These are phyloP conservation scores for Trichoderma polysporum DNA, from an alignment of 2,329 filamentous ascomycete genomes.

Conservation along the genomic window DNA sequence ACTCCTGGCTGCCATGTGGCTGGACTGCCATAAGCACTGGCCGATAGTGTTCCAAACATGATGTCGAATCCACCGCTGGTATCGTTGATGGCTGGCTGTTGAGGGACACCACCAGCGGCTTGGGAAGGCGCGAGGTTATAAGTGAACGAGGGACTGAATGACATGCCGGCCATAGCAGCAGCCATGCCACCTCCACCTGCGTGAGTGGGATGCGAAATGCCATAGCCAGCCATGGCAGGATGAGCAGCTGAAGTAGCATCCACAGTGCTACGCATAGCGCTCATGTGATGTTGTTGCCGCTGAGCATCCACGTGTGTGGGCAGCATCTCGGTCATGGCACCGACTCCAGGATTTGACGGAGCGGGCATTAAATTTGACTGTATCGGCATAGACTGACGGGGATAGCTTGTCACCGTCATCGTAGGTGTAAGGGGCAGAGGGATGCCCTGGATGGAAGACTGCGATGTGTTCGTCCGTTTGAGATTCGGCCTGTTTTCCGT, in stretches of 20 bases:
- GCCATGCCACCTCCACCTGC: conserved; percentile 6
- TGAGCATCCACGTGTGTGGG: conserved; percentile 37
- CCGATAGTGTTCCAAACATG: conserved; percentile 58
- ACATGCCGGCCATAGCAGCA: conserved; percentile 3
- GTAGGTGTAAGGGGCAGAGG: conserved; percentile 30
- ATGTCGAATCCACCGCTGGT: conserved; percentile 50
- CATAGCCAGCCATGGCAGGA: conserved; percentile 7
- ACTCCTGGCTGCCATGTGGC: conserved; percentile 49
- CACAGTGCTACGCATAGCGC: conserved; percentile 32
- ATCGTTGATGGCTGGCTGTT: conserved; percentile 31
- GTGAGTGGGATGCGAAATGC: conserved; percentile 5
- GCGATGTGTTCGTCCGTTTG: conserved; percentile 50
- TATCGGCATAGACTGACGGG: conserved; percentile 41
- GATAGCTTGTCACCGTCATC: conserved; percentile 34
- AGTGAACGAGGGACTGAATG: conserved; percentile 35
- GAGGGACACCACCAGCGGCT: neutral
- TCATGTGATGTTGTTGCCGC: conserved; percentile 32
- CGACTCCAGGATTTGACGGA: conserved; percentile 40
- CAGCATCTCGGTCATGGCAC: conserved; percentile 41
- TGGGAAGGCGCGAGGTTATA: conserved; percentile 35
- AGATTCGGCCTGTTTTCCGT: conserved; percentile 40
- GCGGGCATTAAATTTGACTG: conserved; percentile 34
- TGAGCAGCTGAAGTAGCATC: conserved; percentile 5
- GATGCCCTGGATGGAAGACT: conserved; percentile 35
- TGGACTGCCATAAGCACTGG: conserved; percentile 53